Percentiles rank a stretch among this genome's conserved stretches.
Conservation (phyloP, 2,329 filamentous ascomycete genomes). For the Gnomoniopsis smithogilvyi region DNA sequence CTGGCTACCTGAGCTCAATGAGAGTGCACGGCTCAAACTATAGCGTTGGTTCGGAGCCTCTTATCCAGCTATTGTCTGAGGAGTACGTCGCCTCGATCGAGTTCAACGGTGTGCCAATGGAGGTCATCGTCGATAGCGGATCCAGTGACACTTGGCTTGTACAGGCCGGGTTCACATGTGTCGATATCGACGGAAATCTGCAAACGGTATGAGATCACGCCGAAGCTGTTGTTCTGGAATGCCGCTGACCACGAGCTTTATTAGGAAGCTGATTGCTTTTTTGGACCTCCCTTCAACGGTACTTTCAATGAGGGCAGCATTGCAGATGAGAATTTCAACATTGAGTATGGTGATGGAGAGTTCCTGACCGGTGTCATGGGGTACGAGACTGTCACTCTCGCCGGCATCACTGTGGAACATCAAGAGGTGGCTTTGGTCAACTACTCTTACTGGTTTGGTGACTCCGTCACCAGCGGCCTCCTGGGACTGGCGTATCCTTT, state of each 20-base stretch:
- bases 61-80: not conserved
- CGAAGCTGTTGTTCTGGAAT: too few relatives aligned
- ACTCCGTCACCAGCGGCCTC: constrained; percentile 43
- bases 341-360: constrained; percentile 41
- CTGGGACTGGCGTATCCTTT: constrained; percentile 49
- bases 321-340: constrained; percentile 37
- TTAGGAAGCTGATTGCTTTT: constrained; percentile 20
- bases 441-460: constrained; percentile 38
- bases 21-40: not conserved
- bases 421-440: constrained; percentile 47
- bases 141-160: constrained; percentile 15
- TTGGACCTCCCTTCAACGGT: constrained; percentile 24
- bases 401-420: constrained; percentile 38
- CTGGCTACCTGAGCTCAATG: constrained; percentile 2
- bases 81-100: constrained; percentile 10
- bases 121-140: constrained; percentile 12
- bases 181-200: not conserved
- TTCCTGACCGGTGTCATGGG: constrained; percentile 36
- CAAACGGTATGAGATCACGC: not conserved
- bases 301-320: constrained; percentile 32
- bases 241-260: not conserved
- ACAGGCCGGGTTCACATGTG: constrained; percentile 13
- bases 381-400: constrained; percentile 39
- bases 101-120: not conserved
- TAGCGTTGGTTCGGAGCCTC: not conserved